phyloP scores from a whole-genome alignment of 108 stramenopile species.

The Phaeodactylum tricornutum region DNA sequence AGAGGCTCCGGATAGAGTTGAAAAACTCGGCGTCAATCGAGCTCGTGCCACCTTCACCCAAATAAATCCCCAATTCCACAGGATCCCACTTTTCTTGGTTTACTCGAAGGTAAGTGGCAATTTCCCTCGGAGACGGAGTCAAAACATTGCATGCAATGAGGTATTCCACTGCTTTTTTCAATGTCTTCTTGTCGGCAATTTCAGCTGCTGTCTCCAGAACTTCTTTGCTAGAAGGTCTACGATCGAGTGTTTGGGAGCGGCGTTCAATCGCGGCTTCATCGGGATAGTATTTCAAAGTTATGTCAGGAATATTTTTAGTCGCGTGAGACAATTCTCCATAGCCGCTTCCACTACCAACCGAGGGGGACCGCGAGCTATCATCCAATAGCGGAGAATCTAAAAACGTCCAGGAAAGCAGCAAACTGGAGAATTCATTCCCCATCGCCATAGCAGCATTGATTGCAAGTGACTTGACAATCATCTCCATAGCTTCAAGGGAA shows the following conservation, averaged over 20 bases:
- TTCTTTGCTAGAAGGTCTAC: no score
- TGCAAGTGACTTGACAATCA: conserved; percentile 32
- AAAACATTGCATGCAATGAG: conserved; percentile 84
- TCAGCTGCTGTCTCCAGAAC: conserved; percentile 55
- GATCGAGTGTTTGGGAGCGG: no score
- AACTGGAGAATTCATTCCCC: conserved; percentile 10
- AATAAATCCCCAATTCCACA: conserved; percentile 77
- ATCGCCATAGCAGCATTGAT: conserved; percentile 15
- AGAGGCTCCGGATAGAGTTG: conserved; percentile 82
- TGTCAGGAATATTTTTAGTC: no score
- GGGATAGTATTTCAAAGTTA: conserved; percentile 14
- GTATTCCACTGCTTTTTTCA: conserved; percentile 91
- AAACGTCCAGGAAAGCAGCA: conserved; percentile 20
- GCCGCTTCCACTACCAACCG: no score
- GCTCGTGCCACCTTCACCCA: conserved; percentile 75
- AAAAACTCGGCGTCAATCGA: conserved; percentile 74
- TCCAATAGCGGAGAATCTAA: no score
- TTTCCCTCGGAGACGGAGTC: conserved; percentile 82
- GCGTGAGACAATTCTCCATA: no score
- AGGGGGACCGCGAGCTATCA: no score
- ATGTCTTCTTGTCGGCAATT: conserved; percentile 66
- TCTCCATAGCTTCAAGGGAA: conserved; percentile 56
- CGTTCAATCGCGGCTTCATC: no score
- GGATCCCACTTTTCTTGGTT: conserved; percentile 76
- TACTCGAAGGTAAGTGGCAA: conserved; percentile 80